A percentile compares a stretch with the other conserved stretches of the same genome.
Evolutionary conservation across 108 stramenopile genomes (phyloP).

Genomic region (Cylindrotheca closterium): DNA sequence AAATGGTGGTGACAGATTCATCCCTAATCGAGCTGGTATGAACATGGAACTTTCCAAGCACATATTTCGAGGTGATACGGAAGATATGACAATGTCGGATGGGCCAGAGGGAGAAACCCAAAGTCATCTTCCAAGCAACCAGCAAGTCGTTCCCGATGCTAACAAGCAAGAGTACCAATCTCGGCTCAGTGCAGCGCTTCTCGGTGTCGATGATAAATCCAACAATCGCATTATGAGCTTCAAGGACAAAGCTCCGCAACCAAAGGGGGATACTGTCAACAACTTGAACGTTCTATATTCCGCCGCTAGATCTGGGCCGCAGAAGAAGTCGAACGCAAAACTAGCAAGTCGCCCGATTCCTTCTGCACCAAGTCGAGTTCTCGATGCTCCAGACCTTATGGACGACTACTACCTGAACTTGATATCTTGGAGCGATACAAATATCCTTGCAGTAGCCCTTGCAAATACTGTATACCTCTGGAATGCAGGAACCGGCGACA

Average conservation of each 20-base stretch:
- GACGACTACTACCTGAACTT: conserved; percentile 98
- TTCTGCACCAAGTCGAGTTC: conserved; percentile 92
- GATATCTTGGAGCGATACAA: conserved; percentile 90
- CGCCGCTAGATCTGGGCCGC: conserved; percentile 54
- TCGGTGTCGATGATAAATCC: conserved; percentile 64
- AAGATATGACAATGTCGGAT: conserved; percentile 57
- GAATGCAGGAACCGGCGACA: conserved; percentile 96
- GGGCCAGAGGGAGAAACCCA: conserved; percentile 51
- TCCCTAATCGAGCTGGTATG: conserved; percentile 72
- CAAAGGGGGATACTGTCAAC: conserved; percentile 95
- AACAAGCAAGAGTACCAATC: conserved; percentile 77
- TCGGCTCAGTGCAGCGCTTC: conserved; percentile 51
- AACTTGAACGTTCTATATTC: conserved; percentile 95
- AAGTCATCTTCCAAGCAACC: conserved; percentile 22
- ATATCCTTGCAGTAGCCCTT: conserved; percentile 96
- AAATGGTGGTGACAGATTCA: conserved; percentile 61
- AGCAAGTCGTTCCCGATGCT: conserved; percentile 75
- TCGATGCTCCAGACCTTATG: conserved; percentile 96
- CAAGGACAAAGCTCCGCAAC: conserved; percentile 93
- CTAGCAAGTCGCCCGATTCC: conserved; percentile 89
- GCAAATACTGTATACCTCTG: conserved; percentile 98
- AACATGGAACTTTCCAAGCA: conserved; percentile 73
- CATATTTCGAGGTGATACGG: conserved; percentile 39
- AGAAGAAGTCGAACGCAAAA: conserved; percentile 69
- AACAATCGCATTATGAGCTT: conserved; percentile 88